Evolutionary conservation across 1,284 basidiomycete genomes (phyloP), one percentile per base, ranked within the genome.

Genomic region (Entoloma clypeatum): DNA sequence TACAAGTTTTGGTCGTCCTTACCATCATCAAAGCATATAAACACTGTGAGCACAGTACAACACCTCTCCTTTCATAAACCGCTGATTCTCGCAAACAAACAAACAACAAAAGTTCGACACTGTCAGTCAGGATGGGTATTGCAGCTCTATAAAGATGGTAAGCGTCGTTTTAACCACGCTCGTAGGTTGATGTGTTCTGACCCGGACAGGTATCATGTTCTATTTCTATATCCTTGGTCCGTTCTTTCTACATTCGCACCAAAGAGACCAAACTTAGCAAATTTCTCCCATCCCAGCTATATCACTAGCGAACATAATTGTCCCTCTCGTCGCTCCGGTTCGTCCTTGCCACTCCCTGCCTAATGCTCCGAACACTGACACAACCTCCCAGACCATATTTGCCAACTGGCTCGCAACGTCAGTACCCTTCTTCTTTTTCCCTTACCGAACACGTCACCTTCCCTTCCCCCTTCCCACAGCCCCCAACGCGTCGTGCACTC

Each of bases 401-500:
- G 57, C 61, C 25, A 69, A 67, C 38, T 68, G 66, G 67, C 60
- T 69, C 13, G 62, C 62, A 30, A 63, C 62, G 68, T 69, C 41
- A 36, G 61, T 53, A 39, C 11, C n/a, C 25, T 24, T 19, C 11
- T 24, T 22, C 10, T 23, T 3, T 3, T 7, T 27, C 17, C 19
- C 21, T n/a, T 5, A n/a, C 10, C 17, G 7, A 43, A 7, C 21
- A n/a, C 14, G 43, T 24, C 16, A 22, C 25, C 33, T n/a, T 29
- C 30, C 23, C 28, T 16, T 34, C 16, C 1, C 3, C 4, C 24
- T 3, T 2, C 13, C 13, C 31, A n/a, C 35, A 71, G 67, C 7
- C 67, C 65, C 5, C 69, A 70, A 45, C 63, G 68, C 26, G 65
- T 69, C 11, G 43, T 72, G 14, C 69, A 71, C 53, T 68, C 67